phyloP scores from a whole-genome alignment of 768 basidiomycete species.

The Udeniomyces megalosporus region DNA sequence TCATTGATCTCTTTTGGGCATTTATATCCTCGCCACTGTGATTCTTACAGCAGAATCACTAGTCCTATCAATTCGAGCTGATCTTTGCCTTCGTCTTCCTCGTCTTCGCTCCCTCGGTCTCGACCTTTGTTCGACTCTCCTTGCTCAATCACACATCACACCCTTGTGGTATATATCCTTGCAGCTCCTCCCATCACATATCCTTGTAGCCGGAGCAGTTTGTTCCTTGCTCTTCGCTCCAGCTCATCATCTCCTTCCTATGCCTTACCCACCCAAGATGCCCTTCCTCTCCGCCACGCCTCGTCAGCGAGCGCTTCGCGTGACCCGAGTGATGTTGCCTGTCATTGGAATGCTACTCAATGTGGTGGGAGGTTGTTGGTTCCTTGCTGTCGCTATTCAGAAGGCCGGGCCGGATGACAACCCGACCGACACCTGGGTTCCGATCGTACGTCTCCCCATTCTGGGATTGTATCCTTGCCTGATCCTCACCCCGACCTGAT shows the following conservation, averaged over 20 bases:
- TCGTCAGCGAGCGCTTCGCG: background rate
- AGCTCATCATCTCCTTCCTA: background rate
- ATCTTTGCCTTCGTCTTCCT: too few species aligned
- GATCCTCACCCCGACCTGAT: too few species aligned
- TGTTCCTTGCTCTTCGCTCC: background rate
- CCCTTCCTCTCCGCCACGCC: background rate
- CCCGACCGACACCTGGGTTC: background rate
- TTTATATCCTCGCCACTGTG: too few species aligned
- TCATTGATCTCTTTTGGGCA: too few species aligned
- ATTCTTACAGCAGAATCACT: too few species aligned
- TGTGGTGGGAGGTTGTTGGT: conserved; percentile 2
- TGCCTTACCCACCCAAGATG: background rate
- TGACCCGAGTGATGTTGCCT: background rate
- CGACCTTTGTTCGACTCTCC: too few species aligned
- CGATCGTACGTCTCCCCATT: too few species aligned
- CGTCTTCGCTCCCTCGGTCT: too few species aligned
- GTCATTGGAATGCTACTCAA: background rate
- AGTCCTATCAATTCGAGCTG: too few species aligned
- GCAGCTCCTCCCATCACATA: background rate
- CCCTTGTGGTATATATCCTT: too few species aligned
- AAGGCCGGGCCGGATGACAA: background rate
- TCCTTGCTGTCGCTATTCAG: background rate
- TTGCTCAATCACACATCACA: too few species aligned
- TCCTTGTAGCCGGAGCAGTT: background rate
- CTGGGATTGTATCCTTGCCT: too few species aligned